phyloP scores from a whole-genome alignment of 345 rosid species.

The Gossypium mustelinum region DNA sequence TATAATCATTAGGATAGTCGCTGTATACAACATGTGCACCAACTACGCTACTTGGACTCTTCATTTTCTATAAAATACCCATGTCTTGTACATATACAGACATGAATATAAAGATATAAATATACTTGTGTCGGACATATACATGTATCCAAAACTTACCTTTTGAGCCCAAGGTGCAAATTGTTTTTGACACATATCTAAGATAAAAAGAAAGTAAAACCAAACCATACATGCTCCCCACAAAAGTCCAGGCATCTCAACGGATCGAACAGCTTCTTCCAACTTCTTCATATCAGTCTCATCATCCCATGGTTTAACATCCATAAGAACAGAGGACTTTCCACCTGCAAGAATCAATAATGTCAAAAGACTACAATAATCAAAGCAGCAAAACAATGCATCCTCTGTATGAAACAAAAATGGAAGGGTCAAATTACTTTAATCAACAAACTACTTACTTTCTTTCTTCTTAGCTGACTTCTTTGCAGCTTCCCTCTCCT shows the following conservation, averaged over 20 bases:
- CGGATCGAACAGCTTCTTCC: constrained; percentile 60
- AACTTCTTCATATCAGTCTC: constrained; percentile 98
- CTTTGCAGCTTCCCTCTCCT: constrained; percentile 80
- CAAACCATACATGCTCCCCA: constrained; percentile 90
- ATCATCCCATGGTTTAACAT: constrained; percentile 96
- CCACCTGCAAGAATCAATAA: constrained; percentile 49
- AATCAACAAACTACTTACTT: constrained; percentile 35
- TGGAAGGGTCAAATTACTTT: neutral
- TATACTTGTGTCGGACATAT: neutral
- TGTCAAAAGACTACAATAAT: neutral
- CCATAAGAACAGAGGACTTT: constrained; percentile 86
- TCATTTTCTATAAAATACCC: neutral
- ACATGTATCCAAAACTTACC: neutral
- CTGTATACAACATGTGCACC: neutral
- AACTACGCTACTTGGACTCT: neutral
- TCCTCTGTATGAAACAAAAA: neutral
- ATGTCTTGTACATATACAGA: neutral
- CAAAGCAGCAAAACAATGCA: neutral
- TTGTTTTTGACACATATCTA: neutral
- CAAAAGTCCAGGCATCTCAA: constrained; percentile 78
- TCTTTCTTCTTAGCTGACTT: constrained; percentile 73
- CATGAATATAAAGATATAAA: neutral
- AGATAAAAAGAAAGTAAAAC: neutral
- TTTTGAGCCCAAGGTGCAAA: neutral
- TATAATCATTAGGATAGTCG: neutral